These are phyloP conservation scores for Fusarium equiseti DNA, from an alignment of 2,329 filamentous ascomycete genomes.

Conservation along the genomic window DNA sequence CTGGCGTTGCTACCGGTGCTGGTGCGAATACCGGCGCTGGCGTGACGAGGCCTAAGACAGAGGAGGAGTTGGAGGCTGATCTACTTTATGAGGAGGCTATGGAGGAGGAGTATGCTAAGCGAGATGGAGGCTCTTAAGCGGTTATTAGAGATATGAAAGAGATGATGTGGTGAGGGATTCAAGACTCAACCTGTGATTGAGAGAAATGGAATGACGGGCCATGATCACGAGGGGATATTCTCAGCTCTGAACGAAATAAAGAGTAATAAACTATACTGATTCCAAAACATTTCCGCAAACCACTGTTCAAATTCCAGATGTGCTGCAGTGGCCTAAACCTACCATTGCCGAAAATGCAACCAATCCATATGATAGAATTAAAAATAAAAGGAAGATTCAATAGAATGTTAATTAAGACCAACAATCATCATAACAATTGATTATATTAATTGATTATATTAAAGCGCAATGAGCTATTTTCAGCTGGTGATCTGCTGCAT, in stretches of 20 bases:
- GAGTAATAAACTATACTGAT: not conserved
- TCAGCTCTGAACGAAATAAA: constrained; percentile 4
- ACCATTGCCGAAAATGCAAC: not conserved
- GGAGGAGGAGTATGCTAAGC: constrained; percentile 68
- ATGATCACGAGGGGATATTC: not conserved
- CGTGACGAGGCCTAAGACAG: constrained; percentile 61
- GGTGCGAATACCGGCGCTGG: constrained; percentile 64
- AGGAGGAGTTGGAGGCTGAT: constrained; percentile 63
- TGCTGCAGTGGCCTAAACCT: not conserved
- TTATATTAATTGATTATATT: not conserved
- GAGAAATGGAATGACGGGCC: not conserved
- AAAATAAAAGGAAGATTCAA: not conserved
- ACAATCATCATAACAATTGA: not conserved
- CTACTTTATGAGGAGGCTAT: constrained; percentile 64
- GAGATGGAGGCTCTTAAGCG: constrained; percentile 62
- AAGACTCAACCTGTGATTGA: not conserved
- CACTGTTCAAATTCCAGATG: not conserved
- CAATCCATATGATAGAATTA: not conserved
- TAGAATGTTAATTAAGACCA: not conserved
- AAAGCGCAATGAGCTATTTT: not conserved
- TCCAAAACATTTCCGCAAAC: not conserved
- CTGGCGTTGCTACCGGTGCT: constrained; percentile 54
- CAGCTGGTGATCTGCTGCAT: not conserved
- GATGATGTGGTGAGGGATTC: not conserved
- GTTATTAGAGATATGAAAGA: not conserved